These are phyloP conservation scores for Nadsonia fulvescens DNA, from an alignment of 805 yeast species.

Conservation along the genomic window DNA sequence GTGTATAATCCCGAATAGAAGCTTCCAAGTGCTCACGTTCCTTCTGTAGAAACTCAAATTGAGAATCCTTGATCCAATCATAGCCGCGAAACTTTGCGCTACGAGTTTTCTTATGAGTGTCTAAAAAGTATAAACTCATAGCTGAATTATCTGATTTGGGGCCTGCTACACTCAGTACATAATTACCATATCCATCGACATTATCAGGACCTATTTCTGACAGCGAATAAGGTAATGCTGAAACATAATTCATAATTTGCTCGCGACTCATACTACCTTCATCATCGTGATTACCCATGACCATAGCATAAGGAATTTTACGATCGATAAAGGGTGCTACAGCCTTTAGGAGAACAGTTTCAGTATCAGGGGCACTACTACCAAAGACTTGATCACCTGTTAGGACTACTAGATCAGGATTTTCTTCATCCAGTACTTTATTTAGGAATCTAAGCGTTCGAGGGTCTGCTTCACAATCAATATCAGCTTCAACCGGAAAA, in stretches of 20 bases:
- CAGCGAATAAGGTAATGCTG: constrained; percentile 48
- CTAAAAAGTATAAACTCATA: constrained; percentile 55
- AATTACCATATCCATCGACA: constrained; percentile 75
- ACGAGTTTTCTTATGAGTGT: constrained; percentile 61
- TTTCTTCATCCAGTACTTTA: constrained; percentile 48
- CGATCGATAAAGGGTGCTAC: constrained; percentile 48
- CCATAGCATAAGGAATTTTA: constrained; percentile 66
- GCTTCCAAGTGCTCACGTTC: constrained; percentile 17
- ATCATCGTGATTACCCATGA: constrained; percentile 89
- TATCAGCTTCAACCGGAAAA: constrained; percentile 12
- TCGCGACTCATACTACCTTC: constrained; percentile 53
- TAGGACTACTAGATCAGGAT: constrained; percentile 70
- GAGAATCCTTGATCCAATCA: constrained; percentile 66
- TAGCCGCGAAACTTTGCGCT: constrained; percentile 45
- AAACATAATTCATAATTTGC: constrained; percentile 39
- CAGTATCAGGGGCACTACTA: constrained; percentile 57
- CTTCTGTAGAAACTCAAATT: constrained; percentile 36
- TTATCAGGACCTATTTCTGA: constrained; percentile 45
- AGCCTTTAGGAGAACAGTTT: constrained; percentile 64
- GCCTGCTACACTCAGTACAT: constrained; percentile 34
- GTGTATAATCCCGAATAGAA: constrained; percentile 20
- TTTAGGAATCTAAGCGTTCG: constrained; percentile 47
- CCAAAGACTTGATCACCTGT: constrained; percentile 93
- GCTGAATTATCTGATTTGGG: constrained; percentile 23
- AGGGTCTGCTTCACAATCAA: constrained; percentile 60